Base-by-base conservation (phyloP, 1,139 yeast species). In the Ogataea hybrid region DNA sequence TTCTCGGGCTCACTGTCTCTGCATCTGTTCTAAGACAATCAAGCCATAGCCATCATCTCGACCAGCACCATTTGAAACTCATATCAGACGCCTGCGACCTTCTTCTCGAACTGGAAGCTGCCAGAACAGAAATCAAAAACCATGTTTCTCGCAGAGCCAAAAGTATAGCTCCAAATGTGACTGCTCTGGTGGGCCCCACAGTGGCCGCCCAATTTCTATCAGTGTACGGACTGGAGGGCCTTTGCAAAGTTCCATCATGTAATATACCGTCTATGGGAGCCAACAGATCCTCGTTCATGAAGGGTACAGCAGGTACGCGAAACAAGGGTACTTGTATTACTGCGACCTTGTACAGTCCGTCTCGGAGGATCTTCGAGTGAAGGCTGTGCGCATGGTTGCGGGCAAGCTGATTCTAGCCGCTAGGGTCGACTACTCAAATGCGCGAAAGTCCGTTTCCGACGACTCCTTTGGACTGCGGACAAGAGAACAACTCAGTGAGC, bases 371-470 rank as follows among this genome's bases (percentile, higher is more conserved):
- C 64, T 75, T 14, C 73, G 81, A 39, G 76, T 77, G 43, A 84
- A 84, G 51, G 95, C 90, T 3, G 71, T 88, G 70, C 68, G 97
- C 45, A 81, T 88, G 48, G 67, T 87, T 0, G 77, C 96, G 39
- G 96, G 86, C 0, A 92, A 90, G 57, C 68, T 87, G 1, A 74
- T 86, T 0, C 65, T 94, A 9, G 95, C 97, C 0, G 90, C 97
- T 0, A 70, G 98, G 46, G 72, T 90, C 4, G 99, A 92, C 59
- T 44, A 29, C 31, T 32, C 48, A 3, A 40, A 39, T 12, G 39
- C 39, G 23, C 41, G 41, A 7, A 42, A 30, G 15, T 64, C 76
- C 1, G 63, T 63, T 2, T 17, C 5, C 4, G 58, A 66, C 3
- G 50, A 62, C 33, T 63, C 73, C 0, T 74, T 75, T 43, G 97